Evolutionary conservation across 2,329 filamentous ascomycete species (phyloP).

Genomic region (Sporothrix pallida): DNA sequence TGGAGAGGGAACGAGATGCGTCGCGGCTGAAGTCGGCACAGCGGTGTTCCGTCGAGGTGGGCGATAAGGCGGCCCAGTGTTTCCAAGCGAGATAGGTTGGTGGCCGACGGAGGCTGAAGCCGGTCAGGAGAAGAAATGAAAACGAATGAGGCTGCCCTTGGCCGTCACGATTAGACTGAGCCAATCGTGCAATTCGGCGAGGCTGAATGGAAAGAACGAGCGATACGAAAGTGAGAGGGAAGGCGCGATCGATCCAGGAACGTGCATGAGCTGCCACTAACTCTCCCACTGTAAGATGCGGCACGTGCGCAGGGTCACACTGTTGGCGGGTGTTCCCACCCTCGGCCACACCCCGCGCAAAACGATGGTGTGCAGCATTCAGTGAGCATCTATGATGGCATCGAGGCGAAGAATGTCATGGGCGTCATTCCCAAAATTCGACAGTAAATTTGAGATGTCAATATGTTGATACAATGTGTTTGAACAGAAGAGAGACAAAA

Average conservation of each 20-base stretch:
- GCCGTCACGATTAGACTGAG: background rate
- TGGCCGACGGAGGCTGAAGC: background rate
- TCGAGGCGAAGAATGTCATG: background rate
- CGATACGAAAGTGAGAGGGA: background rate
- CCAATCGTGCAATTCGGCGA: background rate
- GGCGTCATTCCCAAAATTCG: background rate
- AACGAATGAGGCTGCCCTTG: background rate
- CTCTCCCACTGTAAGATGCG: background rate
- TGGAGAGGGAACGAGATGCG: background rate
- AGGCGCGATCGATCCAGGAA: slow-evolving; percentile 16
- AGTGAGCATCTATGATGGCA: slow-evolving; percentile 5
- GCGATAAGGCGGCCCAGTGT: background rate
- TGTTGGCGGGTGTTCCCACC: background rate
- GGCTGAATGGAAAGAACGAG: background rate
- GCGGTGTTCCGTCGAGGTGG: background rate
- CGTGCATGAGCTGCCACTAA: background rate
- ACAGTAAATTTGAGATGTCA: background rate
- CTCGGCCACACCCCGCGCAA: background rate
- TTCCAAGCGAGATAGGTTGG: background rate
- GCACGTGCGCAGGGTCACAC: background rate
- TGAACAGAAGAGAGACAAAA: background rate
- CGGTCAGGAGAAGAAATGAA: background rate
- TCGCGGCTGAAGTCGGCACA: slow-evolving; percentile 19
- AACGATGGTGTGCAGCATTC: background rate
- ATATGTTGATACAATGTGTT: background rate